phyloP scores from a whole-genome alignment of 352 stramenopile genomes.

The Globisporangium splendens region DNA sequence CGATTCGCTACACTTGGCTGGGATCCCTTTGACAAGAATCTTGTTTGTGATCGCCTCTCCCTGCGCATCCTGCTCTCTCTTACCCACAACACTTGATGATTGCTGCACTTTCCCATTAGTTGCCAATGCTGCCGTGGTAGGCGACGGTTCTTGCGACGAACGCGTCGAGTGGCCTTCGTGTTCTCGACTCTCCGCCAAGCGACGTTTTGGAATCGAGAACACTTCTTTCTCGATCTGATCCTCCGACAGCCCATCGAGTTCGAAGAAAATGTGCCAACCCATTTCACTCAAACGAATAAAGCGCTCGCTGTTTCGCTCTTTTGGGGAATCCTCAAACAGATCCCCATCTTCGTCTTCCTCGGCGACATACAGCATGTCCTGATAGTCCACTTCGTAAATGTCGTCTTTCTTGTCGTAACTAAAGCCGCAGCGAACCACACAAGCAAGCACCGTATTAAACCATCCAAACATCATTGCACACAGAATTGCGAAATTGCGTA shows the following conservation, averaged over 20 bases:
- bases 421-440: background rate
- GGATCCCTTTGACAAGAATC: constrained; percentile 66
- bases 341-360: constrained; percentile 21
- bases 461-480: background rate
- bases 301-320: constrained; percentile 15
- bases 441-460: background rate
- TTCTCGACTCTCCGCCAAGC: constrained; percentile 27
- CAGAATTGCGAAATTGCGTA: constrained; percentile 16
- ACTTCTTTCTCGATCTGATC: constrained; percentile 55
- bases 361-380: constrained; percentile 31
- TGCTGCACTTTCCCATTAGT: constrained; percentile 6
- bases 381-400: constrained; percentile 58
- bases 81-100: background rate
- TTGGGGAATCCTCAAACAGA: constrained; percentile 12
- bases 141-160: constrained; percentile 9
- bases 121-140: background rate
- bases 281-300: constrained; percentile 26
- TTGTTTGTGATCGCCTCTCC: constrained; percentile 53
- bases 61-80: constrained; percentile 37
- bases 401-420: constrained; percentile 35
- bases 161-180: constrained; percentile 3
- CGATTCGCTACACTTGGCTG: constrained; percentile 40
- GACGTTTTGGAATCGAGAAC: constrained; percentile 81
- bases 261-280: constrained; percentile 74
- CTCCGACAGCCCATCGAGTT: constrained; percentile 40